Evolutionary conservation across 2,329 filamentous ascomycete genomes (phyloP).

Genomic region (Exophiala phaeomuriformis): DNA sequence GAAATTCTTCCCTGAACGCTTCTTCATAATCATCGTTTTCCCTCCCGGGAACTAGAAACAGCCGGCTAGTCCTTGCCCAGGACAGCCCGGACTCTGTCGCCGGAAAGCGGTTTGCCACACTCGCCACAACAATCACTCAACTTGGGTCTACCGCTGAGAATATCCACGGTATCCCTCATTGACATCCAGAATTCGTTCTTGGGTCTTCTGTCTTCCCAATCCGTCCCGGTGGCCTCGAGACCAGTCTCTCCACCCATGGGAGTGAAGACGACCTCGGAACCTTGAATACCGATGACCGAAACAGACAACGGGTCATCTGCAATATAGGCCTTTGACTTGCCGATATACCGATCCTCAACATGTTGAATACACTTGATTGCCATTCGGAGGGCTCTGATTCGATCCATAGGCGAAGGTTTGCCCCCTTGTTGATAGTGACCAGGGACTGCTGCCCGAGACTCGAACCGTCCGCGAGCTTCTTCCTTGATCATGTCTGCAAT

Average conservation of each 20-base stretch:
- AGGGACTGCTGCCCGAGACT: conserved; percentile 82
- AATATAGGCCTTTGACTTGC: conserved; percentile 59
- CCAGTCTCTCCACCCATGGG: conserved; percentile 57
- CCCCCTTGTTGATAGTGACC: conserved; percentile 94
- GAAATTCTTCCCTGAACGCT: too few relatives aligned
- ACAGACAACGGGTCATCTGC: conserved; percentile 65
- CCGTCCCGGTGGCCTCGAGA: conserved; percentile 77
- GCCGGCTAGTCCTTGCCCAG: not conserved
- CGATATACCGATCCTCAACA: conserved; percentile 64
- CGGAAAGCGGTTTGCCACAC: conserved; percentile 21
- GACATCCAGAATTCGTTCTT: conserved; percentile 77
- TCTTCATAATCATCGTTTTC: not conserved
- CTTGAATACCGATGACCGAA: conserved; percentile 84
- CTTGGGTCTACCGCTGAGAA: conserved; percentile 64
- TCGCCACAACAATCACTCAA: conserved; percentile 27
- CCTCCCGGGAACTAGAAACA: not conserved
- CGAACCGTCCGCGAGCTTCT: conserved; percentile 85
- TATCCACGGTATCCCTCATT: conserved; percentile 74
- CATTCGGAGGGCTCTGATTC: conserved; percentile 81
- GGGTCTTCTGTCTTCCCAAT: conserved; percentile 85
- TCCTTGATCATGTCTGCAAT: conserved; percentile 94
- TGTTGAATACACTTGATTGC: conserved; percentile 93
- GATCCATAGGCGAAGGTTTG: conserved; percentile 90
- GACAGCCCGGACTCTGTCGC: conserved; percentile 3
- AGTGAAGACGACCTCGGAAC: conserved; percentile 80